phyloP scores from a whole-genome alignment of 1,139 yeast species.

The Yamadazyma taylorii region DNA sequence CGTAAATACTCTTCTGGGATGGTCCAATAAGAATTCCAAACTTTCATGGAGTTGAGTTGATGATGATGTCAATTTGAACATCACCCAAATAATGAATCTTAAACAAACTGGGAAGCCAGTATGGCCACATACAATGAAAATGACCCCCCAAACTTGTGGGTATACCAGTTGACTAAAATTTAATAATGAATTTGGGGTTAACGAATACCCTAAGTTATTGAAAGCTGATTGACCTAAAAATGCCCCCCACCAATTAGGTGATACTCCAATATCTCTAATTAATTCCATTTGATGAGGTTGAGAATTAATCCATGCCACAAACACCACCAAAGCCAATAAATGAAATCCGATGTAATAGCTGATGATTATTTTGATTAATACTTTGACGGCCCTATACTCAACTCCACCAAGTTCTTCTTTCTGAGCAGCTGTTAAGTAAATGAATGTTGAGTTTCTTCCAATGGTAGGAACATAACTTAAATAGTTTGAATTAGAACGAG shows the following conservation, averaged over 20 bases:
- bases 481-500: conserved; percentile 45
- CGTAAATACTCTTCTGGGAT: conserved; percentile 95
- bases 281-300: conserved; percentile 40
- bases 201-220: conserved; percentile 78
- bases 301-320: conserved; percentile 62
- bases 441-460: conserved; percentile 90
- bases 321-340: conserved; percentile 54
- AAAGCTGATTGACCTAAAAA: conserved; percentile 80
- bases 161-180: conserved; percentile 63
- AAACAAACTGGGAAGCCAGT: conserved; percentile 87
- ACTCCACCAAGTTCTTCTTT: conserved; percentile 95
- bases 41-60: conserved; percentile 69
- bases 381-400: conserved; percentile 83
- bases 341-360: conserved; percentile 76
- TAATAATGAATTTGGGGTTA: conserved; percentile 75
- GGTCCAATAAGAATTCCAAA: conserved; percentile 82
- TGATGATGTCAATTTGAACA: conserved; percentile 66
- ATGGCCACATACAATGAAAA: conserved; percentile 83
- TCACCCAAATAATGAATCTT: conserved; percentile 76
- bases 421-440: conserved; percentile 74
- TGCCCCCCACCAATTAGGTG: conserved; percentile 89
- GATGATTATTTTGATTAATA: conserved; percentile 66
- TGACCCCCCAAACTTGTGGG: conserved; percentile 58
- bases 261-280: conserved; percentile 54
- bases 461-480: conserved; percentile 87